Conservation (phyloP, 1,284 basidiomycete genomes). For the Melampsora americana region DNA sequence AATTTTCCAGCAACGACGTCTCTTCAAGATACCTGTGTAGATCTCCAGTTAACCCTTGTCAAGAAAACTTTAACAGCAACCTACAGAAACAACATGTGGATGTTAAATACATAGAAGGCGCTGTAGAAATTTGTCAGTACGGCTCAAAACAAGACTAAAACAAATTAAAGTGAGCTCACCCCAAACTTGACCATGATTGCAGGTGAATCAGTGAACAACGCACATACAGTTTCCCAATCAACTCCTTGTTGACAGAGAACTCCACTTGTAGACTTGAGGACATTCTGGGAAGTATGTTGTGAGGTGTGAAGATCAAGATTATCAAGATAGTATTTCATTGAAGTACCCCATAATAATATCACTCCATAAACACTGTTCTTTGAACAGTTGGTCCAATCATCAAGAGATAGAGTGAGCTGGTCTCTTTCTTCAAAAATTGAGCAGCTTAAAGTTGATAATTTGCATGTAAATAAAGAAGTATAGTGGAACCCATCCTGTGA, state of each 20-base stretch:
- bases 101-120: not conserved
- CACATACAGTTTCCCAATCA: not conserved
- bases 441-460: not conserved
- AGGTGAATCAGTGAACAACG: not conserved
- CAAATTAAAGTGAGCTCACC: no score
- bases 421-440: not conserved
- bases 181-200: not conserved
- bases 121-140: not conserved
- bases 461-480: not conserved
- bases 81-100: not conserved
- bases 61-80: no score
- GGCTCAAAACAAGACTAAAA: not conserved
- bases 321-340: not conserved
- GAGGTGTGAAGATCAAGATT: not conserved
- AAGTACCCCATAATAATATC: not conserved
- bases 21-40: no score
- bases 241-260: constrained; percentile 13
- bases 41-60: no score
- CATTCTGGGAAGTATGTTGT: not conserved
- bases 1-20: no score
- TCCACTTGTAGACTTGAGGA: not conserved
- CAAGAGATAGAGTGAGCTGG: not conserved
- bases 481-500: not conserved
- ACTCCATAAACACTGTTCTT: not conserved
- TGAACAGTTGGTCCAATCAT: not conserved